Percentiles rank a stretch among this genome's conserved stretches.
These are phyloP conservation scores for Oemleria cerasiformis DNA, from an alignment of 306 rosid species.

Conservation along the genomic window DNA sequence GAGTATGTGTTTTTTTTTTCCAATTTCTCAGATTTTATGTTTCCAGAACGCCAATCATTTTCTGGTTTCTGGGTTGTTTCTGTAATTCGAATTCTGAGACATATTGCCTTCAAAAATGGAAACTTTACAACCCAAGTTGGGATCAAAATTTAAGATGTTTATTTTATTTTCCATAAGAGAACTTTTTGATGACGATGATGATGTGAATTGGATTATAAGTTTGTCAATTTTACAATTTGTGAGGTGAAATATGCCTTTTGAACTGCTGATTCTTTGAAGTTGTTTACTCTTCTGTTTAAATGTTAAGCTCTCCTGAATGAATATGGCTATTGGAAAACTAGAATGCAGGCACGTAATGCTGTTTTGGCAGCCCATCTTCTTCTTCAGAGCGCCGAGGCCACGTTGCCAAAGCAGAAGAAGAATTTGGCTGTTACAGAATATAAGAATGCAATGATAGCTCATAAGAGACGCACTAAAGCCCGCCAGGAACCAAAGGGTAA, in stretches of 20 bases:
- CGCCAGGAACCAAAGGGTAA: constrained; percentile 57
- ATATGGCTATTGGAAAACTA: constrained; percentile 29
- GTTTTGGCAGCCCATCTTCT: constrained; percentile 66
- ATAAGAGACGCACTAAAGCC: constrained; percentile 61
- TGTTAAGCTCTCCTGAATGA: not conserved
- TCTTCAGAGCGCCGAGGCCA: constrained; percentile 61
- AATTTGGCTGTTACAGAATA: constrained; percentile 61
- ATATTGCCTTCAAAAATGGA: not conserved
- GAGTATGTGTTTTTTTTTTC: constrained; percentile 36
- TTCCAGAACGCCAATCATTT: not conserved
- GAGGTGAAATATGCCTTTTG: not conserved
- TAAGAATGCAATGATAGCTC: constrained; percentile 75
- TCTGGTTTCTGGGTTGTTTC: constrained; percentile 1
- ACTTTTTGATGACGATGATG: not conserved
- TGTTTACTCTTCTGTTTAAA: not conserved
- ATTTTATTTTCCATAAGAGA: not conserved
- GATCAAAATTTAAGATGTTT: not conserved
- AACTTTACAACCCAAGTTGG: constrained; percentile 4
- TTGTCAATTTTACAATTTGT: not conserved
- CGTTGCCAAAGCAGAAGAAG: constrained; percentile 75
- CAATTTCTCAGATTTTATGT: not conserved
- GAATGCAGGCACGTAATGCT: constrained; percentile 63
- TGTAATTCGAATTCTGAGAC: not conserved
- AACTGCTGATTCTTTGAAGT: not conserved
- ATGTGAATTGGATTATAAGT: not conserved